A percentile compares a stretch with the other conserved stretches of the same genome.
phyloP scores from a whole-genome alignment of 1,139 yeast species.

The Candida buenavistaensis region DNA sequence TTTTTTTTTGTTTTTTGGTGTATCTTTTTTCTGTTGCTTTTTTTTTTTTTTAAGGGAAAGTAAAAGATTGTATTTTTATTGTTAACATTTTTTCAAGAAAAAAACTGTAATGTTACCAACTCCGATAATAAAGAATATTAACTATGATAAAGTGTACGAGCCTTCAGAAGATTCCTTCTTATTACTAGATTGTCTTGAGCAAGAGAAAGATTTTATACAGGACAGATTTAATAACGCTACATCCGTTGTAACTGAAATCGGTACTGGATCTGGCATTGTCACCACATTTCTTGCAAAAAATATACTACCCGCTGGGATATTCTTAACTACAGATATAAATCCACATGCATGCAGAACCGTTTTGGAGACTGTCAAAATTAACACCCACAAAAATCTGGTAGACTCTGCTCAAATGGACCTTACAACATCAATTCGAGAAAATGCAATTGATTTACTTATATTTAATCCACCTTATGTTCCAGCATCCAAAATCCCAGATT shows the following conservation, averaged over 20 bases:
- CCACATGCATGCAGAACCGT: conserved; percentile 71
- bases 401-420: conserved; percentile 65
- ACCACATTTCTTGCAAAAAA: conserved; percentile 66
- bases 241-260: conserved; percentile 79
- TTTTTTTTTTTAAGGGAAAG: conserved; percentile 3
- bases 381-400: conserved; percentile 46
- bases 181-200: conserved; percentile 75
- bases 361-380: conserved; percentile 48
- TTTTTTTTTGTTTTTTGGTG: conserved; percentile 1
- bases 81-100: too few species aligned
- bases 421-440: conserved; percentile 46
- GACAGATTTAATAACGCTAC: conserved; percentile 24
- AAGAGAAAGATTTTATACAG: conserved; percentile 40
- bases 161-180: conserved; percentile 92
- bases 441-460: conserved; percentile 63
- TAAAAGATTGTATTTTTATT: too few species aligned
- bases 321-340: conserved; percentile 74
- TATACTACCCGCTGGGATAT: conserved; percentile 51
- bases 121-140: conserved; percentile 32
- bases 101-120: conserved; percentile 52
- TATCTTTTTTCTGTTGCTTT: neutral
- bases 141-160: conserved; percentile 66
- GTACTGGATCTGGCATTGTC: conserved; percentile 89
- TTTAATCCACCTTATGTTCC: conserved; percentile 98
- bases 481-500: conserved; percentile 58